Conservation (phyloP, 2,329 filamentous ascomycete species). For the Phaeosphaeriaceae sp. region DNA sequence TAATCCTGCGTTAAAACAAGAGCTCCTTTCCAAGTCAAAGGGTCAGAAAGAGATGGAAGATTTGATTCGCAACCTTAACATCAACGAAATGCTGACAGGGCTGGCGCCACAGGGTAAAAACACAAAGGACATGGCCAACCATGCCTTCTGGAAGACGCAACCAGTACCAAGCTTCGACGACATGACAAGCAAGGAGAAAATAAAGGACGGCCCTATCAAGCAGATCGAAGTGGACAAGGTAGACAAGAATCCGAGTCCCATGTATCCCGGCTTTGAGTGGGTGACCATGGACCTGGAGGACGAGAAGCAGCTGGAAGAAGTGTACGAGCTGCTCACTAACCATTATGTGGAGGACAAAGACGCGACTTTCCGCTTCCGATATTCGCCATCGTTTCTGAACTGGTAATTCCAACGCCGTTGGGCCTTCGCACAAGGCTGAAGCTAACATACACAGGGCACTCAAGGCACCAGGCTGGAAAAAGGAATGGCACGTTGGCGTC, state of each 20-base stretch:
- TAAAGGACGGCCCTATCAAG: slow-evolving; percentile 82
- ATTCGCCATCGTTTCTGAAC: slow-evolving; percentile 84
- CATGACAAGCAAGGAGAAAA: slow-evolving; percentile 50
- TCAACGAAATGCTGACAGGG: slow-evolving; percentile 76
- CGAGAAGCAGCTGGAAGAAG: slow-evolving; percentile 79
- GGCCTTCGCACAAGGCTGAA: not conserved
- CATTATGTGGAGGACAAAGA: slow-evolving; percentile 98
- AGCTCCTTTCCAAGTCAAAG: slow-evolving; percentile 40
- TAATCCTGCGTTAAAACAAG: slow-evolving; percentile 48
- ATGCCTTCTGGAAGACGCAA: slow-evolving; percentile 99
- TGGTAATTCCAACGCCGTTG: slow-evolving; percentile 65
- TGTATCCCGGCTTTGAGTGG: slow-evolving; percentile 89
- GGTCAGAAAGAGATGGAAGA: slow-evolving; percentile 49
- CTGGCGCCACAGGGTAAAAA: slow-evolving; percentile 83
- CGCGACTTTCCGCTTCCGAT: slow-evolving; percentile 97
- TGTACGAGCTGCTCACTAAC: slow-evolving; percentile 87
- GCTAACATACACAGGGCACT: slow-evolving; percentile 70
- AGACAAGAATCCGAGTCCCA: slow-evolving; percentile 73
- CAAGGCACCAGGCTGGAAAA: slow-evolving; percentile 91
- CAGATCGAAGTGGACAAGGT: slow-evolving; percentile 79
- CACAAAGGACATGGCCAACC: slow-evolving; percentile 92
- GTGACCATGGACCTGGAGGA: slow-evolving; percentile 84
- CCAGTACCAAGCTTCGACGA: slow-evolving; percentile 83
- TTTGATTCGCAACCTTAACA: slow-evolving; percentile 65
- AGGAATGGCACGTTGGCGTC: slow-evolving; percentile 94